These are phyloP conservation scores for Sordaria brevicollis DNA, from an alignment of 495 filamentous ascomycete species.

Conservation along the genomic window DNA sequence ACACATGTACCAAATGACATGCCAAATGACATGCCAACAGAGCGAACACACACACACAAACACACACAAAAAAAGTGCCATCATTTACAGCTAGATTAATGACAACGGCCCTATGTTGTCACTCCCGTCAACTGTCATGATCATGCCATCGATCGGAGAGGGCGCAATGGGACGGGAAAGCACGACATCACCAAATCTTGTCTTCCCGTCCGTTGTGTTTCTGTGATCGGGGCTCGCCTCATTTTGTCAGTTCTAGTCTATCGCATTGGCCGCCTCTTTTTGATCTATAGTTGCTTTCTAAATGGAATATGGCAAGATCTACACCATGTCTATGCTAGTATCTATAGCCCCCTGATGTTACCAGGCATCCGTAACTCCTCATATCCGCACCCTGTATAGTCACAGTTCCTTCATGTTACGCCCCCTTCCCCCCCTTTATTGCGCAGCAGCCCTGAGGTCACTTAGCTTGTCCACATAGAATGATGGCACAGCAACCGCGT, in stretches of 20 bases:
- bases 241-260: background rate
- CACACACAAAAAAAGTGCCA: too few species aligned
- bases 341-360: background rate
- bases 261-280: background rate
- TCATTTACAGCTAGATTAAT: background rate
- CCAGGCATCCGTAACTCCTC: background rate
- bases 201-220: background rate
- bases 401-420: background rate
- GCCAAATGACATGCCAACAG: background rate
- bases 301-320: background rate
- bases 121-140: background rate
- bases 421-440: constrained; percentile 2
- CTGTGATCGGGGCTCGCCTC: background rate
- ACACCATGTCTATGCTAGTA: background rate
- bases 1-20: background rate
- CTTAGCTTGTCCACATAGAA: constrained; percentile 76
- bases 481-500: constrained; percentile 51
- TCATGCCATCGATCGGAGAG: background rate
- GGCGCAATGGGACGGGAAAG: constrained; percentile 8
- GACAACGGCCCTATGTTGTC: background rate
- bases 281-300: background rate
- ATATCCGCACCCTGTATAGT: background rate
- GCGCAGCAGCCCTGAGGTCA: constrained; percentile 46
- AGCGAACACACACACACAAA: too few species aligned
- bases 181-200: background rate